Conservation (phyloP, 495 filamentous ascomycete species). For the Penicillium angulare region DNA sequence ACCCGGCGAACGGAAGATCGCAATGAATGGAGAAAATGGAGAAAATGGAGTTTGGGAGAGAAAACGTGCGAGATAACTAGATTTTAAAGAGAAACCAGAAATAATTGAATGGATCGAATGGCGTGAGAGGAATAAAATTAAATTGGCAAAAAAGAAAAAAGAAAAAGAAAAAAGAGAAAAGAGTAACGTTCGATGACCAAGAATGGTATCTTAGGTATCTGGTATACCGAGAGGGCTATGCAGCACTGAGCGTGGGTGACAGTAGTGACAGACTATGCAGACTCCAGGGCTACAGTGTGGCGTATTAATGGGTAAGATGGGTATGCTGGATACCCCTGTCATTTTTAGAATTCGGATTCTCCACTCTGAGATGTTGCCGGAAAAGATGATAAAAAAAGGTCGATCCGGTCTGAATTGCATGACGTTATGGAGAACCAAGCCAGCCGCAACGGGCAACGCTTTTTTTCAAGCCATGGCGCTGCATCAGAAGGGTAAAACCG, state of each 20-base stretch:
- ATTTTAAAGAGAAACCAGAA: constrained; percentile 1
- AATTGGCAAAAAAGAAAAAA: constrained; percentile 8
- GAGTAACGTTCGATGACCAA: constrained; percentile 4
- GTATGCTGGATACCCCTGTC: constrained; percentile 7
- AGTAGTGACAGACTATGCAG: background rate
- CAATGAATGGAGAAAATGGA: too few relatives aligned
- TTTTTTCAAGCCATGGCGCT: constrained; percentile 3
- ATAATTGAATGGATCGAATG: too few relatives aligned
- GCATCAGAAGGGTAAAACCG: background rate
- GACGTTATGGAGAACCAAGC: constrained; percentile 1
- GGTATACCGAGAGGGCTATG: constrained; percentile 7
- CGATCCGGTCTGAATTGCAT: constrained; percentile 7
- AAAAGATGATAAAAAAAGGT: constrained; percentile 10
- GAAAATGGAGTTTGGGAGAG: too few relatives aligned
- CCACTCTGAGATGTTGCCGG: background rate
- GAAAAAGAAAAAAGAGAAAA: constrained; percentile 1
- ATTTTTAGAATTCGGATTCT: constrained; percentile 4
- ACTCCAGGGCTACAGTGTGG: too few relatives aligned
- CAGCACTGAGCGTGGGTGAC: constrained; percentile 1
- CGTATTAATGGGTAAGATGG: constrained; percentile 10
- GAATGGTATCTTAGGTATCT: constrained; percentile 4
- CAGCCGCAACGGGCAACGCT: constrained; percentile 1
- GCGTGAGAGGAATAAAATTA: too few relatives aligned
- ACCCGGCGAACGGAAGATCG: background rate
- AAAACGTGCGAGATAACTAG: background rate